These are phyloP conservation scores for Suhomyces bokatorum DNA, from an alignment of 1,139 yeast genomes.

Conservation along the genomic window DNA sequence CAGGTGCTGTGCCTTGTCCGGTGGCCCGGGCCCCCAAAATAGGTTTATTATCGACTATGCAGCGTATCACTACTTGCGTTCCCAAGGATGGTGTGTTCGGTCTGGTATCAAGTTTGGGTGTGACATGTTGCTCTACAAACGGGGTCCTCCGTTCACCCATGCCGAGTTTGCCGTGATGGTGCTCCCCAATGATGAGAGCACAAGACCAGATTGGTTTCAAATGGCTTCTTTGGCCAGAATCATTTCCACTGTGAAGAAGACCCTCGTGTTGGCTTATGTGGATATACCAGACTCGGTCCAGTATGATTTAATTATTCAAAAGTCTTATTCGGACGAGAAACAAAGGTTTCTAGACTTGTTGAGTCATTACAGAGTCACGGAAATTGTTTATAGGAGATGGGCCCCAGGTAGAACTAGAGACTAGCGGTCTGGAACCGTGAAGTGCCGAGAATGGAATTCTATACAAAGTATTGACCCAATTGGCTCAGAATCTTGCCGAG, in stretches of 20 bases:
- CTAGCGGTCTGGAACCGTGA: conserved; percentile 23
- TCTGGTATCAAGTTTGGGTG: conserved; percentile 91
- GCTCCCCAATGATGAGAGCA: conserved; percentile 37
- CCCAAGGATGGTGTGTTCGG: conserved; percentile 93
- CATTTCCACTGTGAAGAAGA: conserved; percentile 83
- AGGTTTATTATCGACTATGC: conserved; percentile 57
- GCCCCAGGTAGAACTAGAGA: conserved; percentile 81
- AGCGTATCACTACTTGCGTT: conserved; percentile 82
- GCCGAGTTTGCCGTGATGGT: conserved; percentile 79
- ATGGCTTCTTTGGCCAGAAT: conserved; percentile 73
- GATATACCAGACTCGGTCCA: conserved; percentile 43
- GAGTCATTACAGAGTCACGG: conserved; percentile 51
- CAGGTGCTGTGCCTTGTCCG: conserved; percentile 21
- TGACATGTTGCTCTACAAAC: conserved; percentile 73
- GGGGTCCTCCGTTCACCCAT: conserved; percentile 95
- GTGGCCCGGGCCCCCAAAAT: conserved; percentile 28
- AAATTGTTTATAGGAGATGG: conserved; percentile 77
- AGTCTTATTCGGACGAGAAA: conserved; percentile 20
- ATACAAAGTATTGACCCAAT: too few species aligned
- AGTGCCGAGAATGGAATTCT: neutral
- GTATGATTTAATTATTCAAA: conserved; percentile 26
- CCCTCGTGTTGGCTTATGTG: conserved; percentile 68
- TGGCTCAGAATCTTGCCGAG: too few species aligned
- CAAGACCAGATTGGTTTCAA: conserved; percentile 56
- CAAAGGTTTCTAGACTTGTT: conserved; percentile 35